Base-by-base conservation (phyloP, 495 filamentous ascomycete species). In the Penicillium arizonense region DNA sequence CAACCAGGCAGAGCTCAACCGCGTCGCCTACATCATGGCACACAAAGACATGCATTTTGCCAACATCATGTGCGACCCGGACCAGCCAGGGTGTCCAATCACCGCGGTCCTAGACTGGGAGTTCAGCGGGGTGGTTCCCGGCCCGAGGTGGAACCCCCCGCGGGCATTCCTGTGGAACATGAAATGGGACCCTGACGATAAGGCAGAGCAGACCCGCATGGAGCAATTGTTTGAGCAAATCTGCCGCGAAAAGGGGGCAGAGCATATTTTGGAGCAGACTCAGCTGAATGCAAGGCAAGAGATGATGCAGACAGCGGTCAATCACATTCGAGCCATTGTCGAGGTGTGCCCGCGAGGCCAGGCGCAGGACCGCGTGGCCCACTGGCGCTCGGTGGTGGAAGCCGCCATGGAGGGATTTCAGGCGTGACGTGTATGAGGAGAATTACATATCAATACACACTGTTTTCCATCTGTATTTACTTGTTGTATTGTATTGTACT, bases 31-130 rank as follows among this genome's bases (percentile, higher is more conserved):
- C 28, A n/a, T 59, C 4, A 52, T 74, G 9, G 63, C 65, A 8
- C 71, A 74, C 52, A 69, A 67, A 47, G 69, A 74, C 53, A 49
- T 74, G 39, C 69, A 72, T 49, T 69, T 72, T 44, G 69, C 56
- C 2, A 72, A 73, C 26, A 61, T 74, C 20, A 53, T 72, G 50
- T 71, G 44, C 46, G 66, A 74, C 24, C 39, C 50, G 8, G 21
- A 44, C 3, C 48, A 53, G 16, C 45, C 51, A 11, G 47, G 43
- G 5, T 55, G 55, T 44, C 54, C 40, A 1, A 70, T 73, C 48
- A 75, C 69, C 9, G 63, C 53, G 2, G 48, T 75, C 3, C 52
- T 73, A 3, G 72, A 72, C 53, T 75, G 70, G 68, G 71, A 71
- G 58, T 75, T 73, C 35, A 50, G 61, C 13, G 53, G 59, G 5